A percentile compares a stretch with the other conserved stretches of the same genome.
These are phyloP conservation scores for Astrothelium macrocarpum DNA, from an alignment of 495 filamentous ascomycete species.

Conservation along the genomic window DNA sequence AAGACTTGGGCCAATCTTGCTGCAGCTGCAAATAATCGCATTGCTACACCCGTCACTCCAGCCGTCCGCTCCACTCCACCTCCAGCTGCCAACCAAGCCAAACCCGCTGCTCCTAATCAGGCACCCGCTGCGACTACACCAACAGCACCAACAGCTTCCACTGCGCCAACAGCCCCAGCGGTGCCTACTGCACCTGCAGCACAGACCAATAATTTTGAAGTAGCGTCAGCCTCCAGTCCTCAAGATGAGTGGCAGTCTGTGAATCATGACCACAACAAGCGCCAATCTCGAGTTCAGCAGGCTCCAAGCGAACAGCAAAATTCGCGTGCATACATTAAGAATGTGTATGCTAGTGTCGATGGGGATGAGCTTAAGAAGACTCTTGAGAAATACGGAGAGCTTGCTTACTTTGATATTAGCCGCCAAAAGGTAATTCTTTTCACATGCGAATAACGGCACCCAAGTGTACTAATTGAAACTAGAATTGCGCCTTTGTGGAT, in stretches of 20 bases:
- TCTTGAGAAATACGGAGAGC: constrained; percentile 62
- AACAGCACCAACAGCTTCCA: constrained; percentile 11
- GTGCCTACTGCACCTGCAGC: constrained; percentile 27
- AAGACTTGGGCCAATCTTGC: constrained; percentile 57
- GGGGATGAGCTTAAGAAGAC: constrained; percentile 53
- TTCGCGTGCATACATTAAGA: constrained; percentile 81
- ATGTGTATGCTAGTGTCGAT: constrained; percentile 77
- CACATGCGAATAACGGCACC: not conserved
- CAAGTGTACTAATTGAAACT: constrained; percentile 8
- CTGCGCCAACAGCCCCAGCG: constrained; percentile 31
- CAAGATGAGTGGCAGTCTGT: constrained; percentile 73
- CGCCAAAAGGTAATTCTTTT: constrained; percentile 65
- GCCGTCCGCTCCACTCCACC: constrained; percentile 22
- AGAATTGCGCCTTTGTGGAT: constrained; percentile 97
- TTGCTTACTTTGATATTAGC: constrained; percentile 82
- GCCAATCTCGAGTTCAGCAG: constrained; percentile 53
- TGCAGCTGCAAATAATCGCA: constrained; percentile 40
- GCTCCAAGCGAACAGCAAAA: constrained; percentile 35
- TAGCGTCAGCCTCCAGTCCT: constrained; percentile 33
- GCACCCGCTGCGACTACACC: constrained; percentile 19
- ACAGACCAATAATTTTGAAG: constrained; percentile 27
- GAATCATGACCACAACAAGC: constrained; percentile 65
- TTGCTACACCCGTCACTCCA: constrained; percentile 34
- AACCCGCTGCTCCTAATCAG: constrained; percentile 13
- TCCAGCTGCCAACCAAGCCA: constrained; percentile 20